Conservation (phyloP, 805 yeast species). For the Starmera dryadoides region DNA sequence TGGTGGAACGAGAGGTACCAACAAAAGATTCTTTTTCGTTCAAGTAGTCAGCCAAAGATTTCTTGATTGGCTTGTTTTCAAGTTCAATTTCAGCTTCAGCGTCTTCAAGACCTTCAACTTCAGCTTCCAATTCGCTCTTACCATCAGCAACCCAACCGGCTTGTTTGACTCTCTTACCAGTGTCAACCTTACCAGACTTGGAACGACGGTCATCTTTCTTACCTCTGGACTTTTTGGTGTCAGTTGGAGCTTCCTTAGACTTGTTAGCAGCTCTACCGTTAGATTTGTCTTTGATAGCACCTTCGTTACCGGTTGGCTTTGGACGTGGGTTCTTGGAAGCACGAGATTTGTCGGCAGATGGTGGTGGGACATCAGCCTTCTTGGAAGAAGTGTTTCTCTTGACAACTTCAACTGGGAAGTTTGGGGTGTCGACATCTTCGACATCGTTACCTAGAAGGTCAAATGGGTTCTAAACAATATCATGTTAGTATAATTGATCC, state of each 20-base stretch:
- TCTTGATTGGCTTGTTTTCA: slow-evolving; percentile 43
- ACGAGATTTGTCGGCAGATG: slow-evolving; percentile 72
- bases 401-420: slow-evolving; percentile 71
- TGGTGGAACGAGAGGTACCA: slow-evolving; percentile 36
- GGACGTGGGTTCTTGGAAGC: slow-evolving; percentile 70
- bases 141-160: slow-evolving; percentile 82
- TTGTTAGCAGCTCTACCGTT: slow-evolving; percentile 60
- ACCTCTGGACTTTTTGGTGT: slow-evolving; percentile 43
- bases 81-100: slow-evolving; percentile 40
- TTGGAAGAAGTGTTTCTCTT: slow-evolving; percentile 79
- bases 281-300: slow-evolving; percentile 67
- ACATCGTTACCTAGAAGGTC: slow-evolving; percentile 84
- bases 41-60: slow-evolving; percentile 84
- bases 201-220: slow-evolving; percentile 73
- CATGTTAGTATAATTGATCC: no score
- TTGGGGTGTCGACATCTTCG: slow-evolving; percentile 63
- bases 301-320: slow-evolving; percentile 79
- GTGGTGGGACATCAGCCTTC: slow-evolving; percentile 78
- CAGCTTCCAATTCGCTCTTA: slow-evolving; percentile 62
- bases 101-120: slow-evolving; percentile 45
- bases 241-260: slow-evolving; percentile 44
- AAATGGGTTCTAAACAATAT: slow-evolving; percentile 60
- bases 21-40: slow-evolving; percentile 54
- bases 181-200: slow-evolving; percentile 76
- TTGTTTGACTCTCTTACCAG: slow-evolving; percentile 74